Percentiles rank a stretch among this genome's conserved stretches.
These are phyloP conservation scores for Populus simonii DNA, from an alignment of 345 rosid species.

Conservation along the genomic window DNA sequence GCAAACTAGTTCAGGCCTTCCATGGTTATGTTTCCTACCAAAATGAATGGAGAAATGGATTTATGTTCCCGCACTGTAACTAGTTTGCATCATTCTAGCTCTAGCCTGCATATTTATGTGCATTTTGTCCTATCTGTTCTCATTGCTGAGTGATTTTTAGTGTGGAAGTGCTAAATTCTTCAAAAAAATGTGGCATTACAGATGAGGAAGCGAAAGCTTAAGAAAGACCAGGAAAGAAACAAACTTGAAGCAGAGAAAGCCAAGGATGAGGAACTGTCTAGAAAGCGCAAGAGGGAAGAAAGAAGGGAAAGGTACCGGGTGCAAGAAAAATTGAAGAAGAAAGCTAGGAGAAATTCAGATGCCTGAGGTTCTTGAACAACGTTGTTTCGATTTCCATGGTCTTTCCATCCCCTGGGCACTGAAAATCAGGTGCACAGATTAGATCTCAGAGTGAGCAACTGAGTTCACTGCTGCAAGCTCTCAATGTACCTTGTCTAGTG, in stretches of 20 bases:
- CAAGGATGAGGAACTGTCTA: slow-evolving; percentile 56
- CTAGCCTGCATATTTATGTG: neutral
- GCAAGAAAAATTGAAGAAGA: slow-evolving; percentile 68
- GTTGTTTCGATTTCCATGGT: neutral
- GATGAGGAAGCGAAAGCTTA: slow-evolving; percentile 60
- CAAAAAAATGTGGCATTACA: slow-evolving; percentile 23
- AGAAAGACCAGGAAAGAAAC: slow-evolving; percentile 59
- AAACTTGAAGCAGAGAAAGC: slow-evolving; percentile 51
- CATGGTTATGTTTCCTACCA: neutral
- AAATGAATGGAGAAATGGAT: neutral
- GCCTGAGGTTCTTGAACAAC: slow-evolving; percentile 11
- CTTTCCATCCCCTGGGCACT: neutral
- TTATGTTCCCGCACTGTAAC: neutral
- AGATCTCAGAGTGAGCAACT: neutral
- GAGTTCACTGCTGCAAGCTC: neutral
- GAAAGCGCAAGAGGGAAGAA: slow-evolving; percentile 79
- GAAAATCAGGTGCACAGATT: neutral
- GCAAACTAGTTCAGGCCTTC: neutral
- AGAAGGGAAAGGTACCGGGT: slow-evolving; percentile 64
- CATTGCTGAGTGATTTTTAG: neutral
- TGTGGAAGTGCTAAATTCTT: neutral
- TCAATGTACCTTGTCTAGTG: neutral
- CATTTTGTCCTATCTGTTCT: neutral
- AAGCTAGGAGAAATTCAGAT: slow-evolving; percentile 30
- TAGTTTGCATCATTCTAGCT: neutral